Evolutionary conservation across 805 yeast species (phyloP), one percentile per base, ranked within the genome.

Genomic region (Zygosaccharomyces pseudorouxii): DNA sequence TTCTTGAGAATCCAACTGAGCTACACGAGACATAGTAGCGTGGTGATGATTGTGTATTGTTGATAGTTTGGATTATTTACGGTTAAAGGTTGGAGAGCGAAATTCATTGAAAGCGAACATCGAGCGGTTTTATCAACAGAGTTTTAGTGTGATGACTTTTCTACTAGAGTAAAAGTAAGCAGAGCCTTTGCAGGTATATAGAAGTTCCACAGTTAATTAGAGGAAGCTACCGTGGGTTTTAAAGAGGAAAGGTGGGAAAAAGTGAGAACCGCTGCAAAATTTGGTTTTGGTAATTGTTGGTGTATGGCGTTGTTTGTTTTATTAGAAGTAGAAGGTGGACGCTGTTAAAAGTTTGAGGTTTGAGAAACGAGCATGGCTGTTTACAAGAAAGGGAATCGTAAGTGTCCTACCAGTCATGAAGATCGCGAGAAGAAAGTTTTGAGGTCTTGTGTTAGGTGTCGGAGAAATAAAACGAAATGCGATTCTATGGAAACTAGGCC

Each of bases 381-480:
- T 12, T 35, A 19, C 9, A 43, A 43, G 16, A 18, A 9, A 10
- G 37, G 14, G 23, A 5, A n/a, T 35, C 12, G 14, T 18, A 43
- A 10, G 25, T 23, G 16, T 43, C n/a, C 33, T 14, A 29, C 11
- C 11, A 16, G 37, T 18, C 19, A 16, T 41, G 37, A 39, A 27
- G 29, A 44, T 18, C 20, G 31, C 19, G 29, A 30, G 23, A 51
- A 47, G 39, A 69, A 72, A 49, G 70, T 72, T 9, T 57, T 80
- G 38, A 80, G 81, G 55, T 77, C 86, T 9, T 83, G 89, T 59
- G 71, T 76, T 4, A 69, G 84, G 28, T 83, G 89, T 62, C 71
- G 88, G 30, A 78, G 77, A 57, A 84, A 81, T 55, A 83, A 83
- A 61, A 81, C 82, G 14, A 80, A 76, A 57, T 83, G 89, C 63